Percentiles rank a stretch among this genome's conserved stretches.
Evolutionary conservation across 805 yeast genomes (phyloP).

Genomic region (Metschnikowia vanudenii): DNA sequence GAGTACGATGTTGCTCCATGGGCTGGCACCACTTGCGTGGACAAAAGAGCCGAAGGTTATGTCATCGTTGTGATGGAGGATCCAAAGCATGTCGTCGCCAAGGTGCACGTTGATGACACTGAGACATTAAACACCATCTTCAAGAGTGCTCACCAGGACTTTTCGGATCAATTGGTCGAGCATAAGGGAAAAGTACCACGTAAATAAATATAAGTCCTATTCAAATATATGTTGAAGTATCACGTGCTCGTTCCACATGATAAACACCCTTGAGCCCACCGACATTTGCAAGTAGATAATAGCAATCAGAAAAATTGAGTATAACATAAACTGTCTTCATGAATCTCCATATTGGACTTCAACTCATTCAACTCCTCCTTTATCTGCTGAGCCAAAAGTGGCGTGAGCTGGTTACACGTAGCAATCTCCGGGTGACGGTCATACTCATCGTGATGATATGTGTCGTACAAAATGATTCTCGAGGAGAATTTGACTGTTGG

Average conservation of each 20-base stretch:
- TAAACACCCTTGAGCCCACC: too few species aligned
- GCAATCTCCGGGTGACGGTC: conserved; percentile 92
- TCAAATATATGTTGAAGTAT: background rate
- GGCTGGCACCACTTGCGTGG: conserved; percentile 53
- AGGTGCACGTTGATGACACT: conserved; percentile 35
- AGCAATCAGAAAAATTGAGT: conserved; percentile 73
- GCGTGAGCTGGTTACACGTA: conserved; percentile 89
- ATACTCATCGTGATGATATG: conserved; percentile 78
- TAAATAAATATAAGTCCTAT: conserved; percentile 3
- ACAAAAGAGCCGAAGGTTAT: conserved; percentile 32
- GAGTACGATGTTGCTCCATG: conserved; percentile 53
- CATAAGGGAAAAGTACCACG: conserved; percentile 18
- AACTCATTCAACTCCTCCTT: conserved; percentile 79
- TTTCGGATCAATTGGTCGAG: conserved; percentile 20
- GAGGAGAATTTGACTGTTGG: conserved; percentile 67
- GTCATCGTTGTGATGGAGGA: conserved; percentile 47
- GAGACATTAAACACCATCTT: conserved; percentile 45
- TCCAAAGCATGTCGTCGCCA: conserved; percentile 45
- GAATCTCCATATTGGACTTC: conserved; percentile 80
- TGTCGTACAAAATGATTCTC: conserved; percentile 78
- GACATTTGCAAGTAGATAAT: background rate
- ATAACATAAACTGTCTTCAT: conserved; percentile 70
- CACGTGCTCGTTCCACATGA: background rate
- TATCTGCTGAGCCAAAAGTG: conserved; percentile 79
- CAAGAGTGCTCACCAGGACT: conserved; percentile 41